Evolutionary conservation across 768 basidiomycete species (phyloP).

Genomic region (Boletus bicolor): DNA sequence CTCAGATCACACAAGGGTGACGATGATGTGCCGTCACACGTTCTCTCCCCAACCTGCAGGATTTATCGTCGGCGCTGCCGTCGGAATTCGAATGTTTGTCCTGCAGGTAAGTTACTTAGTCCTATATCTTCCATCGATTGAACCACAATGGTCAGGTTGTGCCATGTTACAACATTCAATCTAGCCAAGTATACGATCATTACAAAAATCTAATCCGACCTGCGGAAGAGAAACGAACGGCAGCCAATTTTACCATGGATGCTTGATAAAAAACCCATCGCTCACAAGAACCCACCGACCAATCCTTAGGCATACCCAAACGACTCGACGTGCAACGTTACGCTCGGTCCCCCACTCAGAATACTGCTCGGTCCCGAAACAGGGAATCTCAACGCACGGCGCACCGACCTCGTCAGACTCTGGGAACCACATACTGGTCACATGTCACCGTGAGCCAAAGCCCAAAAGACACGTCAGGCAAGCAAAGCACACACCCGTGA

Average conservation of each 20-base stretch:
- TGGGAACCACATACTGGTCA: conserved; percentile 48
- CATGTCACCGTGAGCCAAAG: background rate
- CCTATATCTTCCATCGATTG: too few species aligned
- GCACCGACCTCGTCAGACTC: conserved; percentile 37
- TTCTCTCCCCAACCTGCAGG: too few species aligned
- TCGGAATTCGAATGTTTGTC: conserved; percentile 2
- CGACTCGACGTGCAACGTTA: conserved; percentile 37
- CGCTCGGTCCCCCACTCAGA: conserved; percentile 37
- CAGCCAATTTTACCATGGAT: too few species aligned
- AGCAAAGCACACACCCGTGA: conserved; percentile 40
- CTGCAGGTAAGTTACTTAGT: too few species aligned
- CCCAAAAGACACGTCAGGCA: too few species aligned
- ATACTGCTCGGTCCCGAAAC: conserved; percentile 27
- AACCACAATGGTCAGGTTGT: background rate
- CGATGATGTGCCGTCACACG: too few species aligned
- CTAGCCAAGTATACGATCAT: background rate
- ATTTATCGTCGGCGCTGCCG: background rate
- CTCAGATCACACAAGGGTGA: background rate
- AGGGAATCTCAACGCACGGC: conserved; percentile 38
- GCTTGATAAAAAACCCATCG: background rate
- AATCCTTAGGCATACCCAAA: conserved; percentile 38
- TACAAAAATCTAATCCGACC: background rate
- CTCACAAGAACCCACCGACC: background rate
- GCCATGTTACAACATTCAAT: background rate
- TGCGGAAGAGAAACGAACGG: background rate